These are phyloP conservation scores for Orbilia ellipsospora DNA, from an alignment of 2,329 filamentous ascomycete genomes.

Conservation along the genomic window DNA sequence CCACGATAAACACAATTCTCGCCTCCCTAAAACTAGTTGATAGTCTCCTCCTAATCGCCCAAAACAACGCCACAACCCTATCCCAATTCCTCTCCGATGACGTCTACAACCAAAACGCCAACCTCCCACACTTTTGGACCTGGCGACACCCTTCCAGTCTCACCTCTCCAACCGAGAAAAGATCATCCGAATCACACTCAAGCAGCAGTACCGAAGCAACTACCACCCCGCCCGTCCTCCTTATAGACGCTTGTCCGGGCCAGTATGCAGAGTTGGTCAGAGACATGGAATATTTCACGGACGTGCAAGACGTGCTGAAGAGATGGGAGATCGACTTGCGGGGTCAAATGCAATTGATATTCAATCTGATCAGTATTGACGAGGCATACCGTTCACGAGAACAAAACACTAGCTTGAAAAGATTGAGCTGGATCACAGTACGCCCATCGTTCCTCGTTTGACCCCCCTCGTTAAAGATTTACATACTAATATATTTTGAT, in stretches of 20 bases:
- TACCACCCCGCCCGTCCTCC: background rate
- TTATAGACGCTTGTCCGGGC: conserved; percentile 27
- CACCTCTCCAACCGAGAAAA: background rate
- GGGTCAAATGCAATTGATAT: conserved; percentile 50
- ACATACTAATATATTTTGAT: background rate
- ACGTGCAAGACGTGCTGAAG: conserved; percentile 33
- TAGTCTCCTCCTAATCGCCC: conserved; percentile 42
- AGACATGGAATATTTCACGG: conserved; percentile 44
- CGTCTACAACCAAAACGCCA: conserved; percentile 38
- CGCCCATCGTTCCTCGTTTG: background rate
- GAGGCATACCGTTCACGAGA: conserved; percentile 56
- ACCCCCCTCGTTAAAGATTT: background rate
- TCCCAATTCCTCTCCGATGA: conserved; percentile 41
- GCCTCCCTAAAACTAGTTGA: conserved; percentile 52
- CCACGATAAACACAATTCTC: conserved; percentile 53
- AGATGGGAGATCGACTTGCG: conserved; percentile 47
- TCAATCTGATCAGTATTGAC: conserved; percentile 58
- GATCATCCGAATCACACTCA: background rate
- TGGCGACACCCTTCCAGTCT: conserved; percentile 15
- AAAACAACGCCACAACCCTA: conserved; percentile 50
- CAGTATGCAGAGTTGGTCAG: conserved; percentile 31
- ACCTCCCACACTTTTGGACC: conserved; percentile 46
- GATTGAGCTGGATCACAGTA: conserved; percentile 57
- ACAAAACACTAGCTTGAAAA: conserved; percentile 55
- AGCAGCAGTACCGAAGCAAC: too few relatives aligned